Evolutionary conservation across 2,329 filamentous ascomycete species (phyloP), one percentile per base, ranked within the genome.

Genomic region (Leptographium procerum): DNA sequence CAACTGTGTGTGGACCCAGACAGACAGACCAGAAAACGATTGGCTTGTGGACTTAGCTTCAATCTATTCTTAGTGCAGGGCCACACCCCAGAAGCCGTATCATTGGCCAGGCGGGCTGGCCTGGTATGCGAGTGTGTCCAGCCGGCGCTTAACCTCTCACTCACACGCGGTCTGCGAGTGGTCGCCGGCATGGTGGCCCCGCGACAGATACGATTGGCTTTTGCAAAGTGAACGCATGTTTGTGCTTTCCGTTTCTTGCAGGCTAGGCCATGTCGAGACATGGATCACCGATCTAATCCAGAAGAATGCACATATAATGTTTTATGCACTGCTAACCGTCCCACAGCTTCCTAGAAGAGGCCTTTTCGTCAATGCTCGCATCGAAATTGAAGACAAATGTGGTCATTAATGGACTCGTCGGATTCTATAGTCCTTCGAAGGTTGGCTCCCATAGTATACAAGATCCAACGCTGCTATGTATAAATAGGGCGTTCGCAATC

Each of bases 71-170:
- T 54, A 22, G 56, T 29, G 36, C 51, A 43, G 7, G 29, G 9
- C 56, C 22, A 50, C 19, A 24, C 3, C 10, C 22, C n/a, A 34
- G 24, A 9, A 5, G 28, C 13, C 2, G 34, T 28, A 1, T 24
- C 14, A 57, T 57, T 57, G 56, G 56, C 36, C 36, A 4, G 26
- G 2, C 36, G 24, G 14, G 14, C 29, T 28, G 28, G 43, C 19
- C 3, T 56, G 19, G 8, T 34, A 5, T 47, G 34, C 36, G 40
- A 47, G 48, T 22, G 51, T 53, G 48, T 36, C 51, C 34, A 22
- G 50, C 50, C 24, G 56, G 56, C 56, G 56, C 56, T 58, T 58
- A 58, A 51, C 55, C 22, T 4, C 13, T 26, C 45, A 56, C 34
- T 4, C 13, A 34, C 45, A 56, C 34, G 40, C 40, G 28, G 52